Evolutionary conservation across 2,329 filamentous ascomycete species (phyloP).

Genomic region (Drechslera avenae): DNA sequence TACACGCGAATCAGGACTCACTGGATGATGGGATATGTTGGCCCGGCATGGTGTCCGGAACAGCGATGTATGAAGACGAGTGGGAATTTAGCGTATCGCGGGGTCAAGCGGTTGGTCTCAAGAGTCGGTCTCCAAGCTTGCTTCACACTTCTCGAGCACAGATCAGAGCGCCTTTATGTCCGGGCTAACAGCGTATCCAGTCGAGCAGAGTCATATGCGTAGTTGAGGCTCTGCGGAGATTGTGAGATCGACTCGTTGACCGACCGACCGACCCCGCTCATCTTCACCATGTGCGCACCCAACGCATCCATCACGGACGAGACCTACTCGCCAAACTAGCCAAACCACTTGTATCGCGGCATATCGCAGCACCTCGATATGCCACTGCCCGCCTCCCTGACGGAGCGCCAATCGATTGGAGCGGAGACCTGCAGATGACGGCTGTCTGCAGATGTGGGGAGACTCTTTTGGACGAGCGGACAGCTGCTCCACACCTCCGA

Average conservation of each 20-base stretch:
- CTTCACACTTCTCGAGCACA: not conserved
- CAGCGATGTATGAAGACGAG: constrained; percentile 10
- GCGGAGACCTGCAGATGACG: constrained; percentile 9
- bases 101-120: not conserved
- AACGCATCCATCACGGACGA: constrained; percentile 6
- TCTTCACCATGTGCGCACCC: not conserved
- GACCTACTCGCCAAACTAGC: constrained; percentile 10
- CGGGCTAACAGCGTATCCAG: not conserved
- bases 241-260: not conserved
- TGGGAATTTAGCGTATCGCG: constrained; percentile 19
- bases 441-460: constrained; percentile 14
- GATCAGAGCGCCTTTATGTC: constrained; percentile 1
- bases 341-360: not conserved
- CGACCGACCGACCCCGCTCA: not conserved
- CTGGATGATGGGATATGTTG: constrained; percentile 6
- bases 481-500: constrained; percentile 17
- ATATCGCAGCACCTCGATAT: not conserved
- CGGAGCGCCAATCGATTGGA: constrained; percentile 9
- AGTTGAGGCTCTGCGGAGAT: constrained; percentile 21
- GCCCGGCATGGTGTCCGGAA: constrained; percentile 6
- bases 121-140: not conserved
- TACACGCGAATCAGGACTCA: constrained; percentile 23
- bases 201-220: not conserved
- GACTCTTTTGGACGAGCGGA: constrained; percentile 9
- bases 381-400: constrained; percentile 4